A percentile compares a stretch with the other conserved stretches of the same genome.
Evolutionary conservation across 1,284 basidiomycete species (phyloP).

Genomic region (Cryptococcus depauperatus): DNA sequence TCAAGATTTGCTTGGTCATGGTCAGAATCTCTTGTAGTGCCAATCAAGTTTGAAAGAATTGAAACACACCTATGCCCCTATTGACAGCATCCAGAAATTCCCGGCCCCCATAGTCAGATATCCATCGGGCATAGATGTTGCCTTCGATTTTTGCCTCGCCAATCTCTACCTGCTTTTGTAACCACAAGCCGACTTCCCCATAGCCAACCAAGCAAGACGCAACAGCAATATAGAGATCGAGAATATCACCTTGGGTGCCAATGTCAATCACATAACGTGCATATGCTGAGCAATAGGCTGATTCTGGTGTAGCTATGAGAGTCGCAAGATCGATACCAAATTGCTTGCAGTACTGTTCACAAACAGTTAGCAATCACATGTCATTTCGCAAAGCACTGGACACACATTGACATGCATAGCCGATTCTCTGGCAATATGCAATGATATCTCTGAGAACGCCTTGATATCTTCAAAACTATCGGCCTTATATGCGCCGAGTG

Average conservation of each 20-base stretch:
- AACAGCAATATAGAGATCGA: constrained; percentile 68
- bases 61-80: constrained; percentile 57
- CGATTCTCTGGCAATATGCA: constrained; percentile 61
- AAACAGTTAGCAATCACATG: constrained; percentile 6
- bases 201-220: constrained; percentile 85
- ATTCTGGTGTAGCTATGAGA: constrained; percentile 58
- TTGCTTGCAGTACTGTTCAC: constrained; percentile 53
- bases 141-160: constrained; percentile 54
- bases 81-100: constrained; percentile 64
- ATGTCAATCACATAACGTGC: constrained; percentile 76
- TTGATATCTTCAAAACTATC: constrained; percentile 58
- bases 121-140: constrained; percentile 70
- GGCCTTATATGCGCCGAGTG: constrained; percentile 68
- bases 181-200: constrained; percentile 84
- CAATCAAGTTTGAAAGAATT: neutral
- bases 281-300: constrained; percentile 67
- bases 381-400: neutral
- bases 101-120: constrained; percentile 68
- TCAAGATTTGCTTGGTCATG: constrained; percentile 67
- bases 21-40: neutral
- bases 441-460: constrained; percentile 58
- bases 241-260: constrained; percentile 63
- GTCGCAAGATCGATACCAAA: constrained; percentile 61
- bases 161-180: constrained; percentile 53
- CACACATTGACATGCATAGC: constrained; percentile 56